Percentiles rank a stretch among this genome's conserved stretches.
Conservation (phyloP, 225 moss, liverwort and hornwort genomes). For the Polytrichum formosum region DNA sequence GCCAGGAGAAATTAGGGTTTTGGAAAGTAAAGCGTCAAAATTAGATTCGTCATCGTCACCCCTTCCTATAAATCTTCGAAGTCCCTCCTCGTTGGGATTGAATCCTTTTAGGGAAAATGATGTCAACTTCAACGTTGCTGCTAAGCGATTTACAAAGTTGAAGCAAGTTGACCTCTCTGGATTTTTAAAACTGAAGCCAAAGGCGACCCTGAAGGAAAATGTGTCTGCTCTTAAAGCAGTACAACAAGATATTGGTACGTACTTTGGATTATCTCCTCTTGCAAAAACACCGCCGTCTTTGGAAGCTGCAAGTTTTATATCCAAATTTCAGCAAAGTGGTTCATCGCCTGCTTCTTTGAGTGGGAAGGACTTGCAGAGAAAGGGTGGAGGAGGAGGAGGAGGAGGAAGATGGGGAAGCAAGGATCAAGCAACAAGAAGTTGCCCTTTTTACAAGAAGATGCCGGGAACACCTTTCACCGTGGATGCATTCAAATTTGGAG, state of each 20-base stretch:
- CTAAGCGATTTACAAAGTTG: constrained; percentile 39
- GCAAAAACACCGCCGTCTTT: constrained; percentile 34
- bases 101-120: constrained; percentile 18
- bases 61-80: constrained; percentile 7
- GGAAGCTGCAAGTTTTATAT: constrained; percentile 34
- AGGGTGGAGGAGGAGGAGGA: constrained; percentile 8
- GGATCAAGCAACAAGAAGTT: constrained; percentile 41
- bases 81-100: background rate
- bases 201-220: constrained; percentile 18
- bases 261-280: constrained; percentile 63
- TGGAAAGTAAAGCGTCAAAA: constrained; percentile 9
- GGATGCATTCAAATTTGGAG: constrained; percentile 83
- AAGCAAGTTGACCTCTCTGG: constrained; percentile 77
- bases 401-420: constrained; percentile 36
- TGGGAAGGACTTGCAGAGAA: constrained; percentile 13
- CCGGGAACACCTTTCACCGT: constrained; percentile 91
- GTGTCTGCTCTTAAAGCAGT: constrained; percentile 41
- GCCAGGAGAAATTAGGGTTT: constrained; percentile 1
- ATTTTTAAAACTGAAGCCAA: constrained; percentile 68
- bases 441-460: constrained; percentile 97
- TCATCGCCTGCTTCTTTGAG: constrained; percentile 22
- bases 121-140: background rate
- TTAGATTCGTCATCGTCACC: background rate
- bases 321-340: constrained; percentile 47
- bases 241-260: constrained; percentile 69